These are phyloP conservation scores for Immersiella caudata DNA, from an alignment of 495 filamentous ascomycete species.

Conservation along the genomic window DNA sequence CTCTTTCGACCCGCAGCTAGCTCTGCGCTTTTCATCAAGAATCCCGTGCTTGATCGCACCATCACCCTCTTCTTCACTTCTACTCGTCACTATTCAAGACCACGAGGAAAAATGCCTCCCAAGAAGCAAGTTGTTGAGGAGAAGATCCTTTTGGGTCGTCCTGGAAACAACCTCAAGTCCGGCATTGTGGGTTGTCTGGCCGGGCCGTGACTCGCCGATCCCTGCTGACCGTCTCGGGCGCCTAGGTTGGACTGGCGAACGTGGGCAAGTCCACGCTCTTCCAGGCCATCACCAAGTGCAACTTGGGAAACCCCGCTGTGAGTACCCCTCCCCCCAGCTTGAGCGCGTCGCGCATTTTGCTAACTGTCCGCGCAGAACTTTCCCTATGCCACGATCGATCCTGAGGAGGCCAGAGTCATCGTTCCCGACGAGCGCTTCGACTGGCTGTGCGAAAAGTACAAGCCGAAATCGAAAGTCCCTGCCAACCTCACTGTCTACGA, in stretches of 20 bases:
- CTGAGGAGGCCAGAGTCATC: conserved; percentile 96
- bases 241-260: conserved; percentile 95
- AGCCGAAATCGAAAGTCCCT: conserved; percentile 92
- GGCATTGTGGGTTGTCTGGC: conserved; percentile 83
- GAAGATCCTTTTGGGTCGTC: conserved; percentile 87
- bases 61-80: conserved; percentile 46
- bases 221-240: conserved; percentile 32
- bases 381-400: conserved; percentile 98
- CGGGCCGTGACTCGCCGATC: conserved; percentile 25
- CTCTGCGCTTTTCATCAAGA: conserved; percentile 53
- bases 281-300: conserved; percentile 98
- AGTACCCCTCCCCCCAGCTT: conserved; percentile 34
- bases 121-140: conserved; percentile 74
- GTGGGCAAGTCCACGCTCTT: conserved; percentile 99
- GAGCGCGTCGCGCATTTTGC: conserved; percentile 24
- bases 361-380: conserved; percentile 70
- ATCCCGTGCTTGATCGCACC: conserved; percentile 49
- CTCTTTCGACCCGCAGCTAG: conserved; percentile 64
- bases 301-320: conserved; percentile 94
- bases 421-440: conserved; percentile 96
- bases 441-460: conserved; percentile 94
- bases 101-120: conserved; percentile 67
- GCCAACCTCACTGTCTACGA: conserved; percentile 99
- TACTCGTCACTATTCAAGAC: conserved; percentile 54
- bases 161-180: conserved; percentile 98